phyloP scores from a whole-genome alignment of 805 yeast species.

The Dipodascus albidus region DNA sequence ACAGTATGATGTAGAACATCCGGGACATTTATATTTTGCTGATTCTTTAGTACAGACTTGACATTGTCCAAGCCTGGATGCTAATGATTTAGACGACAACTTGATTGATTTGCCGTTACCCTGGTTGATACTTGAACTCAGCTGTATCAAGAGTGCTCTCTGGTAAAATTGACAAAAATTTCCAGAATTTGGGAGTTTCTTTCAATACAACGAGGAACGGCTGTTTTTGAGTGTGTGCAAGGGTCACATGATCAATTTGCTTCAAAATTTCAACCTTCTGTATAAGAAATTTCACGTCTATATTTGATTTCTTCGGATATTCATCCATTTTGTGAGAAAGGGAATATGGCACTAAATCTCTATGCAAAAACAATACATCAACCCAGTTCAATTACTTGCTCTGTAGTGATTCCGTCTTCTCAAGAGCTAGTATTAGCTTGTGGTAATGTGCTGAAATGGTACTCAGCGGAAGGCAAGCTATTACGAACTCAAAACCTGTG shows the following conservation, averaged over 20 bases:
- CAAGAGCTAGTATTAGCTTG: background rate
- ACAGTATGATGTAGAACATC: background rate
- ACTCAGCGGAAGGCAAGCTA: background rate
- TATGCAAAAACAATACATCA: background rate
- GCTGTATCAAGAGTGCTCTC: too few species aligned
- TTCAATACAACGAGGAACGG: too few species aligned
- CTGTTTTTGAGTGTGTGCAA: background rate
- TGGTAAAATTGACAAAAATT: too few species aligned
- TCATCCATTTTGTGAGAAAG: background rate
- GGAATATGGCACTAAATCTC: background rate
- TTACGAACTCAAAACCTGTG: background rate
- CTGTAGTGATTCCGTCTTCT: background rate
- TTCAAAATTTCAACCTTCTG: background rate
- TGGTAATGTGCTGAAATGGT: slow-evolving; percentile 1
- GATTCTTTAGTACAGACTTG: slow-evolving; percentile 1
- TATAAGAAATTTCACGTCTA: background rate
- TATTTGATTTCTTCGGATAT: background rate
- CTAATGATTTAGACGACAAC: background rate
- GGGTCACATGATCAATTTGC: background rate
- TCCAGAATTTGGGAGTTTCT: too few species aligned
- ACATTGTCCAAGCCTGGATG: slow-evolving; percentile 1
- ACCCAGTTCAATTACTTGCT: background rate
- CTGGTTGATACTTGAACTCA: too few species aligned
- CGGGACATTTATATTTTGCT: slow-evolving; percentile 1
- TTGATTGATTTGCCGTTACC: background rate